Base-by-base conservation (phyloP, 2,329 filamentous ascomycete species). In the Trichoderma koningii region DNA sequence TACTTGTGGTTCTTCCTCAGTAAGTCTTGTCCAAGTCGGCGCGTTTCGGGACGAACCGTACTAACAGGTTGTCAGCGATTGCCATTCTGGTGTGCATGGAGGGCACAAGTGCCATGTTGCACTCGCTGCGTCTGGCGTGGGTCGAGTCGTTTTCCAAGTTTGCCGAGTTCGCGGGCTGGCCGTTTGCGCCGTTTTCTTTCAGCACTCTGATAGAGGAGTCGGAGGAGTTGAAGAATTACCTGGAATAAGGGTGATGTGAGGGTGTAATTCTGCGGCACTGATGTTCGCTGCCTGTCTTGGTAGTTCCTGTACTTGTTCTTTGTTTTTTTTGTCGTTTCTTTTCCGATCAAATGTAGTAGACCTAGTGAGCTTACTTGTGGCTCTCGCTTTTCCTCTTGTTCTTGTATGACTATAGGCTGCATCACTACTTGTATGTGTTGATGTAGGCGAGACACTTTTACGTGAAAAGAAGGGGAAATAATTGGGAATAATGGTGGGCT, bases 121-220 rank as follows among this genome's bases (percentile, higher is more conserved):
- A 97, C 81, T 92, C 89, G 67, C 85, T 97, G 71, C 87, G 93
- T 83, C 81, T 97, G 74, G 93, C 96, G 72, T 97, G 93, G 93
- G 93, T 97, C 68, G 94, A 97, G 79, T 94, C 93, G 19, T 97
- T 97, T 87, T 96, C 92, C 80, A 97, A 97, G 82, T 94, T 96
- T 82, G 96, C 96, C 78, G 89, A 96, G 75, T 95, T 95, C 73
- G 90, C 91, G 66, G 93, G 93, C 62, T 87, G 93, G 77, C 84
- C 92, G 1, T 97, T 97, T 78, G 83, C 89, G 73, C 93, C 93
- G 5, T 97, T 97, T 76, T 95, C 90, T 68, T 97, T 97, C 77
- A 87, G 89, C 79, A 83, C 86, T 42, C 80, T 96, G 75, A 79
- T 97, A 70, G 93, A 97, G 78, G 93, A 97, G 76, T 91, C 95